Evolutionary conservation across 192 early-diverging fungal species (phyloP).

Genomic region (Hyaloraphidium curvatum): DNA sequence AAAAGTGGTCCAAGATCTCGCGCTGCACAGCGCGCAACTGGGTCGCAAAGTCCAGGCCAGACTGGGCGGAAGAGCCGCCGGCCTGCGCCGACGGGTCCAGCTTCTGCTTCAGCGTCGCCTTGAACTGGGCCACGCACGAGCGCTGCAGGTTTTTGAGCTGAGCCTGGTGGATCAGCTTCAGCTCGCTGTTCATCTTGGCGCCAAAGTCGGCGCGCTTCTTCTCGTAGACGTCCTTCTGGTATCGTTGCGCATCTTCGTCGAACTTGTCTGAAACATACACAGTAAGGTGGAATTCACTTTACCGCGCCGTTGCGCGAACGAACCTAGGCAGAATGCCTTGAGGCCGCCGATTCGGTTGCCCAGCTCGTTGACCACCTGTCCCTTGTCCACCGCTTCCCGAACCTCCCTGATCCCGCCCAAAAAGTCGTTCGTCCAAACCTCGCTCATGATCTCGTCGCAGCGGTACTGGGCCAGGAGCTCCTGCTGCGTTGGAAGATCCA

Average conservation of each 20-base stretch:
- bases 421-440: background rate
- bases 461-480: conserved; percentile 93
- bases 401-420: conserved; percentile 33
- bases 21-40: no score
- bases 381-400: conserved; percentile 51
- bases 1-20: no score
- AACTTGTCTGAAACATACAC: conserved; percentile 32
- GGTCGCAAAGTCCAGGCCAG: no score
- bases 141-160: conserved; percentile 77
- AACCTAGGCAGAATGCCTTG: conserved; percentile 21
- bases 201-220: conserved; percentile 68
- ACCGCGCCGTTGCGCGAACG: no score
- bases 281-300: background rate
- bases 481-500: conserved; percentile 96
- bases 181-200: conserved; percentile 48
- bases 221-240: conserved; percentile 71
- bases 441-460: conserved; percentile 86
- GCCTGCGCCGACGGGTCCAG: no score
- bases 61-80: no score
- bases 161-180: conserved; percentile 59
- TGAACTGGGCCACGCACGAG: background rate
- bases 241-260: conserved; percentile 77
- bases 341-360: conserved; percentile 41
- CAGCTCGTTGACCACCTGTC: conserved; percentile 54
- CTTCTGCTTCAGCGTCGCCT: no score